phyloP scores from a whole-genome alignment of 352 stramenopile species.

The Phytophthora agathidicida region DNA sequence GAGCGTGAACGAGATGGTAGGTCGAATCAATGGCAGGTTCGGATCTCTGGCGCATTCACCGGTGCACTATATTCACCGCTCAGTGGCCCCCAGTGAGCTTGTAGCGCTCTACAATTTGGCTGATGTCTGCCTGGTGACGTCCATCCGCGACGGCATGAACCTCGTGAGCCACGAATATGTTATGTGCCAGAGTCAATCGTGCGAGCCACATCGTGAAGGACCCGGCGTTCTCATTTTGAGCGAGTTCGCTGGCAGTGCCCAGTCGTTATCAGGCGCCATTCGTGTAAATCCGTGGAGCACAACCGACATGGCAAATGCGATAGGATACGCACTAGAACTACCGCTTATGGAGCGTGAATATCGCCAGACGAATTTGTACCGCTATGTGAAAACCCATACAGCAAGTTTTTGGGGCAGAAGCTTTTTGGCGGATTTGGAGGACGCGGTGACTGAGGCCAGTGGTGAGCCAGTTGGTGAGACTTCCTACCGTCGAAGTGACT shows the following conservation, averaged over 20 bases:
- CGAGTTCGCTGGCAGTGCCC: constrained; percentile 89
- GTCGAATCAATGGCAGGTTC: constrained; percentile 88
- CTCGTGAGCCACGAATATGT: constrained; percentile 92
- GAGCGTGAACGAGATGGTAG: constrained; percentile 89
- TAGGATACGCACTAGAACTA: constrained; percentile 78
- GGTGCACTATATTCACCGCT: constrained; percentile 90
- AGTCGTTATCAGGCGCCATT: constrained; percentile 89
- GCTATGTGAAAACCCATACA: constrained; percentile 89
- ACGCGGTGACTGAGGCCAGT: constrained; percentile 42
- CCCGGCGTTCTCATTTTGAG: constrained; percentile 88
- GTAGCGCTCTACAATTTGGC: constrained; percentile 91
- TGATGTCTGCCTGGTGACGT: constrained; percentile 90
- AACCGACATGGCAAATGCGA: constrained; percentile 69
- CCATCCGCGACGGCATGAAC: constrained; percentile 91
- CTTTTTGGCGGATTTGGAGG: constrained; percentile 80
- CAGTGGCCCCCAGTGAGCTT: constrained; percentile 79
- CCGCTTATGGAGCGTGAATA: constrained; percentile 87
- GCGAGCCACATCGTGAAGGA: constrained; percentile 59
- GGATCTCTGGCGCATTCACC: constrained; percentile 86
- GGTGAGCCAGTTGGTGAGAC: constrained; percentile 52
- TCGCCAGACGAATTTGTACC: constrained; percentile 83
- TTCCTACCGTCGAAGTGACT: constrained; percentile 44
- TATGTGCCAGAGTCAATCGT: constrained; percentile 78
- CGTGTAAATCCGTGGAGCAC: constrained; percentile 92
- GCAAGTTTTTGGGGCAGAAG: constrained; percentile 86